Percentiles rank a stretch among this genome's conserved stretches.
Evolutionary conservation across 352 stramenopile species (phyloP).

Genomic region (Globisporangium paddicum): DNA sequence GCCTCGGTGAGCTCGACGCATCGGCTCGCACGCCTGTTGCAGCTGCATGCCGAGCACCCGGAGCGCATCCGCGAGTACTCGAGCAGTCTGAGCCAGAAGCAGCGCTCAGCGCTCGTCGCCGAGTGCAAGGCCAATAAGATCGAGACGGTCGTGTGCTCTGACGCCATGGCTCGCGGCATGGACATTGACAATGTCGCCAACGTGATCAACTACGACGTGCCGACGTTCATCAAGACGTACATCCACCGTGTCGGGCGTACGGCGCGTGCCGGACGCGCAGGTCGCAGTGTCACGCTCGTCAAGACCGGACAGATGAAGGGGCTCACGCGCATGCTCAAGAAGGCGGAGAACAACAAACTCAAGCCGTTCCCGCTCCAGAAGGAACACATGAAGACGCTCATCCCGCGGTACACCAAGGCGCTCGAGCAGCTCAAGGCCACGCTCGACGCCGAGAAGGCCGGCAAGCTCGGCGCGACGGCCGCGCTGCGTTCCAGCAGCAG

Average conservation of each 20-base stretch:
- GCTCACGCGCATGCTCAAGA: slow-evolving; percentile 80
- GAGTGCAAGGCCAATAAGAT: slow-evolving; percentile 64
- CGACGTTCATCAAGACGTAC: slow-evolving; percentile 90
- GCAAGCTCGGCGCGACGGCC: slow-evolving; percentile 50
- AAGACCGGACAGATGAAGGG: slow-evolving; percentile 81
- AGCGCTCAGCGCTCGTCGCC: slow-evolving; percentile 68
- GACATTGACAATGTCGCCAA: slow-evolving; percentile 90
- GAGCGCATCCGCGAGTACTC: slow-evolving; percentile 77
- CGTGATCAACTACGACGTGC: slow-evolving; percentile 95
- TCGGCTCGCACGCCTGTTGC: slow-evolving; percentile 91
- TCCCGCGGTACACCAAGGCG: slow-evolving; percentile 64
- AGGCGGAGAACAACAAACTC: slow-evolving; percentile 75
- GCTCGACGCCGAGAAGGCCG: slow-evolving; percentile 70
- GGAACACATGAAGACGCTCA: slow-evolving; percentile 76
- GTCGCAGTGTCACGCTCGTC: slow-evolving; percentile 72
- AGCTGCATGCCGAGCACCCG: slow-evolving; percentile 70
- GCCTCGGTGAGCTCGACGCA: slow-evolving; percentile 96
- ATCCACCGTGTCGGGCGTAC: slow-evolving; percentile 85
- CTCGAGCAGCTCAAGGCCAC: slow-evolving; percentile 74
- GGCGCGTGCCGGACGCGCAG: slow-evolving; percentile 71
- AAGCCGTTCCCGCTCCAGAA: slow-evolving; percentile 57
- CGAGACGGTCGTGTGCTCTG: slow-evolving; percentile 87
- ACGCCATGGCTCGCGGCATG: slow-evolving; percentile 92
- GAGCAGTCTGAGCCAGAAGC: slow-evolving; percentile 75
- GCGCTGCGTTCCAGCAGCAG: slow-evolving; percentile 19